These are phyloP conservation scores for Nemophila menziesii DNA, from an alignment of 257 asterid genomes.

Conservation along the genomic window DNA sequence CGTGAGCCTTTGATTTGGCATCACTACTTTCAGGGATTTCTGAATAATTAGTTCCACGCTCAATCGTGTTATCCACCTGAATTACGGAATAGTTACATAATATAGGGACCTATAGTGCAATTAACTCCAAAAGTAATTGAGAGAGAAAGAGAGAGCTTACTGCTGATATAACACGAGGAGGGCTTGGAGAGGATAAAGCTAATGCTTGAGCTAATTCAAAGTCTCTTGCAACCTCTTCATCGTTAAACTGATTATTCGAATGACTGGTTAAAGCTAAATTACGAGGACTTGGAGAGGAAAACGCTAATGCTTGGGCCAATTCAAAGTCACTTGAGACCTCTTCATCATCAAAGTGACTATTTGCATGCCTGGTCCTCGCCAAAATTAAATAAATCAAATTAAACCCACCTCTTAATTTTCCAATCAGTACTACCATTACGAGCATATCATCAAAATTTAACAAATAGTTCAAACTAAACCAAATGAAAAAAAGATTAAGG, in stretches of 20 bases:
- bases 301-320: constrained; percentile 21
- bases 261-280: too few relatives aligned
- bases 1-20: constrained; percentile 9
- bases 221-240: constrained; percentile 22
- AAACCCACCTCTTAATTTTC: not conserved
- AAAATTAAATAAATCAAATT: constrained; percentile 2
- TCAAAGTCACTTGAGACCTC: constrained; percentile 18
- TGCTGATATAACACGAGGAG: constrained; percentile 10
- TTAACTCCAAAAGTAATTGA: too few relatives aligned
- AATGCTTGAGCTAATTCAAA: constrained; percentile 21
- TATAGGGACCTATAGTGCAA: too few relatives aligned
- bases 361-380: constrained; percentile 21
- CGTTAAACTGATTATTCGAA: constrained; percentile 27
- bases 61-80: constrained; percentile 30
- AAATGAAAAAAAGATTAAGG: too few relatives aligned
- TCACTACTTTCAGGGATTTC: constrained; percentile 21
- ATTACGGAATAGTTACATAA: not conserved
- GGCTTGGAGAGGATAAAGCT: constrained; percentile 11
- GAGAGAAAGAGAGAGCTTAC: not conserved
- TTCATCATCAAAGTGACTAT: constrained; percentile 29
- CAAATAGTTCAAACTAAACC: too few relatives aligned
- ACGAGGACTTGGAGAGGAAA: constrained; percentile 15
- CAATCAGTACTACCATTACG: too few relatives aligned
- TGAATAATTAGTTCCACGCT: constrained; percentile 6
- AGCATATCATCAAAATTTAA: too few relatives aligned